Evolutionary conservation across 495 filamentous ascomycete genomes (phyloP), one percentile per base, ranked within the genome.

Genomic region (Amphirosellinia nigrospora): DNA sequence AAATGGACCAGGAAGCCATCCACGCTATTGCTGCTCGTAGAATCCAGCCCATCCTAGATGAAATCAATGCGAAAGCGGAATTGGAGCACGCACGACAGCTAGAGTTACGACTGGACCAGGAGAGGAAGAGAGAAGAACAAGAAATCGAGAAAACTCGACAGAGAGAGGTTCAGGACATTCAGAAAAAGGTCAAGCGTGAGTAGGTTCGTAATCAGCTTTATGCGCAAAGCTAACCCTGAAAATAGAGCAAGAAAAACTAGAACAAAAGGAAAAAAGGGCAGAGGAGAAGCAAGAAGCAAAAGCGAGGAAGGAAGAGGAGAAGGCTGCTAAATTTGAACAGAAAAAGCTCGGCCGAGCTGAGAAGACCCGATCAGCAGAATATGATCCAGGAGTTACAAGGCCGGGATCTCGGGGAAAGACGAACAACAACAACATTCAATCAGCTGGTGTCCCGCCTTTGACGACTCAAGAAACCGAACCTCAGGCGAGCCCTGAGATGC

Each of bases 31-130:
- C 96, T 0, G 87, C 88, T 11, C 85, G 86, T 39, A 89, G 91
- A 73, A 85, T 99, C n/a, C 92, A 93, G 78, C 96, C 96, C 21
- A 88, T 96, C 0, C 78, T 99, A n/a, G 92, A 98, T 74, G 93
- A 97, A 72, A 96, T 99, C 45, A 89, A 89, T 59, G 89, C 90
- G 23, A 89, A 87, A 39, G 90, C 91, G 0, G 92, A 95, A 74
- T 82, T 82, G 58, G 89, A 92, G 73, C 83, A 84, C 60, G 83
- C 89, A 69, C 84, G 90, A 26, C 85, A 88, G 56, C 87, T 86
- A 6, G 87, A 87, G 60, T 55, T 80, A 23, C 82, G 79, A 70
- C 13, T 74, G 43, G 85, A 86, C n/a, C 79, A 85, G 75, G 83
- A 86, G 62, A 82, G 78, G 41, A 79, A 79, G 48, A 83, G 80